These are phyloP conservation scores for Leccinum subgranulosum DNA, from an alignment of 768 basidiomycete species.

Conservation along the genomic window DNA sequence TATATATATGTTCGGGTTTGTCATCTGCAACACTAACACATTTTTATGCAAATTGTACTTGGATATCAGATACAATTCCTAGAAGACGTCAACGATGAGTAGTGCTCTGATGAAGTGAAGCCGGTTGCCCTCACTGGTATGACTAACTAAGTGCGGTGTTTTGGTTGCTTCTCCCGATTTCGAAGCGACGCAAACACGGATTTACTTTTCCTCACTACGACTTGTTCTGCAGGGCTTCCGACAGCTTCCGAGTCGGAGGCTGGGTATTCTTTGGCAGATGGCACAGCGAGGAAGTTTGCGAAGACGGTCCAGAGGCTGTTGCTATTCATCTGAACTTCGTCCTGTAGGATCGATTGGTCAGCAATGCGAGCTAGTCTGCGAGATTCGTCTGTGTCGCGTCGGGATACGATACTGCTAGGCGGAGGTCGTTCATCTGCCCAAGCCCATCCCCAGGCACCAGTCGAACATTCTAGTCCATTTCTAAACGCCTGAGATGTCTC, in stretches of 20 bases:
- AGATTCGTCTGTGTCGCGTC: slow-evolving; percentile 83
- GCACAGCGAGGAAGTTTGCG: slow-evolving; percentile 57
- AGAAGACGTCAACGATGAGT: background rate
- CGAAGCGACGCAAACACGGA: slow-evolving; percentile 26
- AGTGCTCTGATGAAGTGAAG: background rate
- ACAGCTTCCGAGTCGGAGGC: slow-evolving; percentile 15
- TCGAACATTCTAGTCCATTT: slow-evolving; percentile 38
- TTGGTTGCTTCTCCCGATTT: slow-evolving; percentile 9
- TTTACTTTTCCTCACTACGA: slow-evolving; percentile 22
- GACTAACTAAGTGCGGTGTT: background rate
- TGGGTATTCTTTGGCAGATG: slow-evolving; percentile 43
- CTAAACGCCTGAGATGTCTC: slow-evolving; percentile 20
- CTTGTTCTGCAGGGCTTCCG: background rate
- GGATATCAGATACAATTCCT: slow-evolving; percentile 3
- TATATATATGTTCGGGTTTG: background rate
- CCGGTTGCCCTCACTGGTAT: background rate
- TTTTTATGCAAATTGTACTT: background rate
- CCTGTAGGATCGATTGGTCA: slow-evolving; percentile 60
- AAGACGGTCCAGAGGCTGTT: slow-evolving; percentile 73
- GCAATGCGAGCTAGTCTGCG: slow-evolving; percentile 69
- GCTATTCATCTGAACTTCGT: slow-evolving; percentile 54
- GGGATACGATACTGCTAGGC: slow-evolving; percentile 86
- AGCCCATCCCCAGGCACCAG: slow-evolving; percentile 72
- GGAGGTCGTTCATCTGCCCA: slow-evolving; percentile 90
- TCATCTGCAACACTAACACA: background rate